Base-by-base conservation (phyloP, 768 basidiomycete genomes). In the Kwoniella sp. region DNA sequence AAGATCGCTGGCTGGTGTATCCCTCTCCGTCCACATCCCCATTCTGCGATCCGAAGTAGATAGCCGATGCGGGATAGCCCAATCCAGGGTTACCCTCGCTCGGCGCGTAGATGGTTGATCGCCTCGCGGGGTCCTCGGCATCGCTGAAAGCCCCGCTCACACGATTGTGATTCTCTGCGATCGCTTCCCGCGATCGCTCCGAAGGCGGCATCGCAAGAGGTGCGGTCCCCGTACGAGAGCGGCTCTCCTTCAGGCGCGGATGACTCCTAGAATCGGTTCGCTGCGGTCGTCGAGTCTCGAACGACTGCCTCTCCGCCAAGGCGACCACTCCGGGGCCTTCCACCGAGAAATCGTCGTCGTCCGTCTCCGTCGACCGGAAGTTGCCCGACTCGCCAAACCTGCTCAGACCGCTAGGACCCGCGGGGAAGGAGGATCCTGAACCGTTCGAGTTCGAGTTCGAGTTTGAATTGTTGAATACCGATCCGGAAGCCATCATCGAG, bases 61-160 rank as follows among this genome's bases (percentile, higher is more conserved):
- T 74, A 3, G 63, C 65, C 7, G 65, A 65, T 20, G 62, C 53
- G n/a, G 70, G 70, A 42, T 71, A 74, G 23, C 70, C 70, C 3
- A 73, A 46, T 22, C 67, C 72, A 5, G 55, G 33, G 57, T 49
- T 44, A 5, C 36, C 50, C 12, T 49, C 57, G 27, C 47, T 60
- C 0, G 57, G 56, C 0, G 60, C 63, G 42, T 63, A 66, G 22
- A 55, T 40, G 17, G 51, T 58, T 23, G 67, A 64, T 31, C 61
- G 46, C 25, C 69, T 58, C 3, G 54, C 54, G 25, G 64, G 63
- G 19, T 72, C 52, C 29, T 46, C 69, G 0, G 69, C 73, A 37
- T 70, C 73, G 23, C 63, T 63, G 36, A 65, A 69, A 22, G 62
- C 59, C 2, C 62, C 67, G 33, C 55, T 56, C 11, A 48, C 33